Base-by-base conservation (phyloP, 2,329 filamentous ascomycete genomes). In the Knufia fluminis region DNA sequence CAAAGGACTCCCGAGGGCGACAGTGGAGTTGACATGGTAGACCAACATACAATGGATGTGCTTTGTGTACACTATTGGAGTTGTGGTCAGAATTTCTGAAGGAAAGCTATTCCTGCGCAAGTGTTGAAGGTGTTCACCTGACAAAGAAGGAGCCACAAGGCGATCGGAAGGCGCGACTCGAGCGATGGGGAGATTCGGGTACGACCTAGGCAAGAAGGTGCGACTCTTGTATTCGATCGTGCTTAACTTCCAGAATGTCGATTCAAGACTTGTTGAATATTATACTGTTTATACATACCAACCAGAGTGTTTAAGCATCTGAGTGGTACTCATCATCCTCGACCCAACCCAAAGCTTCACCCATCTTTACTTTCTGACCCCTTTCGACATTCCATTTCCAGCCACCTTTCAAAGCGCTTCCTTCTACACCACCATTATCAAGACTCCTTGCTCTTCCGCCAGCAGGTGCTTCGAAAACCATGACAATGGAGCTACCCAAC, bases 381-480 rank as follows among this genome's bases (percentile, higher is more conserved):
- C 88, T 88, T 62, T 91, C 80, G 43, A 97, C 84, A 23, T 75
- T 76, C 91, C 92, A 98, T 53, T 75, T 78, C 78, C 88, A 97
- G 0, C 89, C 89, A 12, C 77, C 79, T 51, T 74, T 78, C 2
- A 38, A 8, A 46, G 75, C 71, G 1, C 73, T 74, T 17, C 71
- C 73, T 26, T 71, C 71, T 6, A 67, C 69, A 50, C 73, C 73
- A 65, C 78, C 81, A 1, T 80, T 78, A 48, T 80, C 75, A 57
- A 83, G 80, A 36, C 80, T 71, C 56, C 70, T 77, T 45, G 74
- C 73, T 39, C 74, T 64, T 23, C 68, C 61, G 12, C 79, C 79
- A 59, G 82, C 79, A 0, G 92, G 92, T 10, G 92, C 92, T 69
- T 98, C 94, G 63, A 98, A 98, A 0, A 98, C 89, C 46, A 98